A percentile compares a stretch with the other conserved stretches of the same genome.
Conservation (phyloP, 495 filamentous ascomycete genomes). For the Aspergillus asperescens region DNA sequence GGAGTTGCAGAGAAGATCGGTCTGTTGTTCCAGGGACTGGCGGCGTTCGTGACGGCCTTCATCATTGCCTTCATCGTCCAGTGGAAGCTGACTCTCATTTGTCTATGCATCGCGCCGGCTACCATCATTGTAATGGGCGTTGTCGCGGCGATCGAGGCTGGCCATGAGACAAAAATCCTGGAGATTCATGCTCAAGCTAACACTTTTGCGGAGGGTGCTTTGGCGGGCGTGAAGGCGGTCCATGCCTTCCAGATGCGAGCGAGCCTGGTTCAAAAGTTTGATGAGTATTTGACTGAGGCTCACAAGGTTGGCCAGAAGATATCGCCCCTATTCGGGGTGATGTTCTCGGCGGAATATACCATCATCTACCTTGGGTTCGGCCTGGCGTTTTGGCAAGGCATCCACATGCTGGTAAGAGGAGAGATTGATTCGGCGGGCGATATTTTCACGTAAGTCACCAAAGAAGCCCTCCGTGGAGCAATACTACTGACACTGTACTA, state of each 20-base stretch:
- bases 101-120: slow-evolving; percentile 70
- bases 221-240: slow-evolving; percentile 86
- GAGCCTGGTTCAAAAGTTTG: slow-evolving; percentile 78
- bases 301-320: slow-evolving; percentile 72
- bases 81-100: slow-evolving; percentile 79
- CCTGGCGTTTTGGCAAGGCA: slow-evolving; percentile 93
- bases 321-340: slow-evolving; percentile 61
- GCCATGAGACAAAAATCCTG: slow-evolving; percentile 69
- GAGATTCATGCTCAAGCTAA: slow-evolving; percentile 76
- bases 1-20: slow-evolving; percentile 84
- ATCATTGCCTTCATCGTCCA: slow-evolving; percentile 80
- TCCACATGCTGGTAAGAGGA: slow-evolving; percentile 63
- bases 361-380: slow-evolving; percentile 85
- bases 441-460: slow-evolving; percentile 47
- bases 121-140: slow-evolving; percentile 63
- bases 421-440: slow-evolving; percentile 47
- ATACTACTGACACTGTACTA: slow-evolving; percentile 79
- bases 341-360: slow-evolving; percentile 77
- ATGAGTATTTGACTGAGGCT: slow-evolving; percentile 62
- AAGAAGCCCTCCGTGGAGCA: slow-evolving; percentile 61
- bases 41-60: slow-evolving; percentile 84
- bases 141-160: slow-evolving; percentile 63
- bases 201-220: slow-evolving; percentile 86
- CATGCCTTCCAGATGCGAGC: slow-evolving; percentile 88
- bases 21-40: slow-evolving; percentile 63